phyloP scores from a whole-genome alignment of 495 filamentous ascomycete species.

The Aspergillus asperescens region DNA sequence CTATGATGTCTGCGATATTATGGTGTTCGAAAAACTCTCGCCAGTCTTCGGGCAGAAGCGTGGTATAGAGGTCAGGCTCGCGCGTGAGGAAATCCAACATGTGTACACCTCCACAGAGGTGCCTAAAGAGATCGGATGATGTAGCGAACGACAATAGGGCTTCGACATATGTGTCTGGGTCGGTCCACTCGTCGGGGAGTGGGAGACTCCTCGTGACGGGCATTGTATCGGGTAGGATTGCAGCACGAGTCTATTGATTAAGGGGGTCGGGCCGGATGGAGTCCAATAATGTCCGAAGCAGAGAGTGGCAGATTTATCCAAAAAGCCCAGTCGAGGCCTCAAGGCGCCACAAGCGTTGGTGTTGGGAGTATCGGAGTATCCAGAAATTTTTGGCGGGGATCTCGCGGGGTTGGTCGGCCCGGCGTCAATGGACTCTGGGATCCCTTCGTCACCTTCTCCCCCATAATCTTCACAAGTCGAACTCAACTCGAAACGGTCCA shows the following conservation, averaged over 20 bases:
- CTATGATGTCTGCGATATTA: constrained; percentile 67
- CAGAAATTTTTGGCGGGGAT: background rate
- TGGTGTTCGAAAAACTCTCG: constrained; percentile 64
- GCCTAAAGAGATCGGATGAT: constrained; percentile 72
- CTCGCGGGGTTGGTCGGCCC: constrained; percentile 5
- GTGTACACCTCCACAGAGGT: constrained; percentile 87
- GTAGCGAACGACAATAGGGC: constrained; percentile 71
- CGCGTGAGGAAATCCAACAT: constrained; percentile 94
- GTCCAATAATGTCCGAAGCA: background rate
- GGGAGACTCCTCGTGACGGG: constrained; percentile 46
- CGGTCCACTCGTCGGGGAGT: constrained; percentile 48
- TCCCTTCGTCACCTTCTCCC: background rate
- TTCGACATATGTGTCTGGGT: constrained; percentile 67
- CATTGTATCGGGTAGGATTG: constrained; percentile 14
- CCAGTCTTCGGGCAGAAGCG: constrained; percentile 74
- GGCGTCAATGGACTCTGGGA: constrained; percentile 2
- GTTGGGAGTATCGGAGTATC: background rate
- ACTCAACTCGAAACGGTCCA: background rate
- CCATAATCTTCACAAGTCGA: background rate
- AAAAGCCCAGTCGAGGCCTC: background rate
- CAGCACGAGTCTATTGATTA: background rate
- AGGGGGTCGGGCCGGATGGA: too few relatives aligned
- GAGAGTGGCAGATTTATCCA: background rate
- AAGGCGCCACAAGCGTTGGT: background rate
- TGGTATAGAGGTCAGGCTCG: constrained; percentile 70